These are phyloP conservation scores for Quillaja saponaria DNA, from an alignment of 306 rosid species.

Conservation along the genomic window DNA sequence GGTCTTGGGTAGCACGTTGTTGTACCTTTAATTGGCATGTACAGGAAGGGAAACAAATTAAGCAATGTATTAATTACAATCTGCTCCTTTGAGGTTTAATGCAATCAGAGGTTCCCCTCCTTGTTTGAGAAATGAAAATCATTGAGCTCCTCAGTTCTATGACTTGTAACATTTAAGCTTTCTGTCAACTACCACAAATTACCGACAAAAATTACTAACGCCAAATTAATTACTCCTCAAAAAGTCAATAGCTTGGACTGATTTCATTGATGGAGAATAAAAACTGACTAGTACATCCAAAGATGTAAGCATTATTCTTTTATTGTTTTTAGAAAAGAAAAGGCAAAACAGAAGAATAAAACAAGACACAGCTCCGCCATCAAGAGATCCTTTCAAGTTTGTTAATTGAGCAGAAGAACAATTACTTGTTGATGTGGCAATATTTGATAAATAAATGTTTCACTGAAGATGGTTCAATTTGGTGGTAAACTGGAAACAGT, in stretches of 20 bases:
- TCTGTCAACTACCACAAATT: not conserved
- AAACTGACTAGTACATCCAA: not conserved
- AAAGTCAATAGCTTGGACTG: not conserved
- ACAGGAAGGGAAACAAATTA: conserved; percentile 13
- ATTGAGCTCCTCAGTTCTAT: not conserved
- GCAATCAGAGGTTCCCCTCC: conserved; percentile 18
- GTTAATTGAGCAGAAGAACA: no score
- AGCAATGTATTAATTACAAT: conserved; percentile 1
- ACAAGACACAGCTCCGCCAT: no score
- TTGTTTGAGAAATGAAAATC: conserved; percentile 11
- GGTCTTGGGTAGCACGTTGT: conserved; percentile 91
- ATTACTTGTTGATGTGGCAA: no score
- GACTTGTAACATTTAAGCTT: not conserved
- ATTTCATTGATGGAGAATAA: not conserved
- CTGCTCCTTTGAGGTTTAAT: conserved; percentile 1
- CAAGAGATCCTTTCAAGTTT: no score
- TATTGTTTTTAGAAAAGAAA: no score
- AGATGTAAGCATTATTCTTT: not conserved
- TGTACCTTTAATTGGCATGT: conserved; percentile 63
- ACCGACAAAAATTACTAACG: not conserved
- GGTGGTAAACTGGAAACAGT: not conserved
- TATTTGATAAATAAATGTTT: no score
- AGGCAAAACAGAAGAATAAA: no score
- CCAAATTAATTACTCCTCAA: not conserved
- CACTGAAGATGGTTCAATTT: no score